Percentiles rank a stretch among this genome's conserved stretches.
These are phyloP conservation scores for Ophiostoma himal-ulmi DNA, from an alignment of 2,329 filamentous ascomycete genomes.

Conservation along the genomic window DNA sequence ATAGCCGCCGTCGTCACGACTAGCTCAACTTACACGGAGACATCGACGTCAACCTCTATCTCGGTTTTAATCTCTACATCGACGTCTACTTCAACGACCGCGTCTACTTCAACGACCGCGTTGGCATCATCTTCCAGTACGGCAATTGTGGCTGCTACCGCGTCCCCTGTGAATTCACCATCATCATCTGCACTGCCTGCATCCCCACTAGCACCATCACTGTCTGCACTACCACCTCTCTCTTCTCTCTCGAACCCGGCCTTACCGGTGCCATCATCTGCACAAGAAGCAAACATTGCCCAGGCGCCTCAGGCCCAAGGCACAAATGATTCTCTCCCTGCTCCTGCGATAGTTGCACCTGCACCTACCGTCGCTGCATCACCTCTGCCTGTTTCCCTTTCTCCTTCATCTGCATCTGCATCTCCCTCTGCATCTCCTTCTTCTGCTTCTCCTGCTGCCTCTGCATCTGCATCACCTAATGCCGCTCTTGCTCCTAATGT, in stretches of 20 bases:
- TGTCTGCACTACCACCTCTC: not conserved
- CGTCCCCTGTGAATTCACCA: not conserved
- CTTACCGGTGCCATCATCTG: not conserved
- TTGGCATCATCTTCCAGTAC: constrained; percentile 22
- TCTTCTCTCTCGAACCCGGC: not conserved
- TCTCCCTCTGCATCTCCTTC: not conserved
- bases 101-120: constrained; percentile 26
- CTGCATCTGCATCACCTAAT: not conserved
- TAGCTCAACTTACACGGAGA: constrained; percentile 24
- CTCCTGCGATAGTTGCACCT: not conserved
- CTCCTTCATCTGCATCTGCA: not conserved
- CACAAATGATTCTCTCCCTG: not conserved
- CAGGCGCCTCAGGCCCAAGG: constrained; percentile 1
- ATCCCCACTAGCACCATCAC: not conserved
- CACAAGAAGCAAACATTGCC: not conserved
- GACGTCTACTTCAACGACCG: constrained; percentile 19
- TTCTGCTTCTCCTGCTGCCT: not conserved
- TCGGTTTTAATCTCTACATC: constrained; percentile 13
- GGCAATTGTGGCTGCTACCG: not conserved
- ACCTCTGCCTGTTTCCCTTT: not conserved
- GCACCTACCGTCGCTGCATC: not conserved
- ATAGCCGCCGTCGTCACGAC: constrained; percentile 16
- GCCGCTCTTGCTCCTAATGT: constrained; percentile 18
- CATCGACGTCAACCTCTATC: constrained; percentile 11
- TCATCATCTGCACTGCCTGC: not conserved